Percentiles rank a stretch among this genome's conserved stretches.
These are phyloP conservation scores for Leersia perrieri DNA, from an alignment of 176 grass and related monocot genomes.

Conservation along the genomic window DNA sequence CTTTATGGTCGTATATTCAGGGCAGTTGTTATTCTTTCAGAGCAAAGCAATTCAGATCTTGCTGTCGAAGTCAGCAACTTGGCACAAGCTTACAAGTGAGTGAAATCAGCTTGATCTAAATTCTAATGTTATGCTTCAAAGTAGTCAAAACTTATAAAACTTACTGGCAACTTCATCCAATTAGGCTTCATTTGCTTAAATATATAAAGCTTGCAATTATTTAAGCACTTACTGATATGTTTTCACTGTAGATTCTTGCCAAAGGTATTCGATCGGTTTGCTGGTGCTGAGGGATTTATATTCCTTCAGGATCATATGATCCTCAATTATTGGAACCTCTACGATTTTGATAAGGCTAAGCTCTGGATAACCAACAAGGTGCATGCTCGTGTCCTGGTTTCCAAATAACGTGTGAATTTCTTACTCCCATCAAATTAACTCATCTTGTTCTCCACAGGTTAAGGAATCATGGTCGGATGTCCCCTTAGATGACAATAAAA, in stretches of 20 bases:
- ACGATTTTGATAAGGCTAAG: conserved; percentile 76
- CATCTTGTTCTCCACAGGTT: conserved; percentile 41
- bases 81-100: conserved; percentile 88
- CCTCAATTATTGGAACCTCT: conserved; percentile 90
- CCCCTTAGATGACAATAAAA: conserved; percentile 37
- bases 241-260: conserved; percentile 66
- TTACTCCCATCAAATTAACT: not conserved
- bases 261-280: conserved; percentile 72
- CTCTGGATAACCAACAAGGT: conserved; percentile 96
- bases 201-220: not conserved
- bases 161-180: not conserved
- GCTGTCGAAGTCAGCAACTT: conserved; percentile 55
- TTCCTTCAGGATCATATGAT: conserved; percentile 90
- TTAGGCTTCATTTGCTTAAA: not conserved
- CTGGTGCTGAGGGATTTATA: conserved; percentile 83
- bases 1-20: conserved; percentile 90
- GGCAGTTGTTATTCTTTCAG: conserved; percentile 77
- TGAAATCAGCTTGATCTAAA: conserved; percentile 21
- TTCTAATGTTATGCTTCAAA: not conserved
- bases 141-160: not conserved
- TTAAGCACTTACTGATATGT: not conserved
- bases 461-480: conserved; percentile 65
- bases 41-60: conserved; percentile 63
- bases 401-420: not conserved
- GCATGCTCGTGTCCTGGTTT: conserved; percentile 17